These are phyloP conservation scores for Scalesia atractyloides DNA, from an alignment of 129 eudicot genomes.

Conservation along the genomic window DNA sequence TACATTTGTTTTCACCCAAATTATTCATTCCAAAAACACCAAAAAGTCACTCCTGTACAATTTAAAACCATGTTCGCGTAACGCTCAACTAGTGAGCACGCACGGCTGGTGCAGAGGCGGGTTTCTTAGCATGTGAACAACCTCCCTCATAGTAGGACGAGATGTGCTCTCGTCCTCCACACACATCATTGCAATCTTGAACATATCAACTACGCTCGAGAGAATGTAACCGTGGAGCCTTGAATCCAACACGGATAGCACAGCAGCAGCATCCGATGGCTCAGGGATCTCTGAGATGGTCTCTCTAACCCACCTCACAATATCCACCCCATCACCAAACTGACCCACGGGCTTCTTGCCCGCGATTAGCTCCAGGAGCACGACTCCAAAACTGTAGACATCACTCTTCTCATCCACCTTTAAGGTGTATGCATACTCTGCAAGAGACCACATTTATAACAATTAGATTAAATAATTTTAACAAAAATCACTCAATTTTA, in stretches of 20 bases:
- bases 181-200: slow-evolving; percentile 89
- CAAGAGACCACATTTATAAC: neutral
- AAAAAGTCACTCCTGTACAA: slow-evolving; percentile 36
- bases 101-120: slow-evolving; percentile 30
- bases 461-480: neutral
- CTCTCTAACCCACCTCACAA: slow-evolving; percentile 78
- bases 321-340: slow-evolving; percentile 90
- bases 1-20: slow-evolving; percentile 17
- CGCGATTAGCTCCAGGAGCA: slow-evolving; percentile 77
- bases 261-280: slow-evolving; percentile 67
- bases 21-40: slow-evolving; percentile 26
- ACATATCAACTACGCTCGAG: slow-evolving; percentile 55
- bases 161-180: slow-evolving; percentile 81
- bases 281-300: slow-evolving; percentile 57
- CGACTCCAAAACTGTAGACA: slow-evolving; percentile 96
- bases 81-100: neutral
- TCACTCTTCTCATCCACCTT: slow-evolving; percentile 89
- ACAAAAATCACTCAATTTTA: too few relatives aligned
- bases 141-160: slow-evolving; percentile 93
- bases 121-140: slow-evolving; percentile 83
- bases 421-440: slow-evolving; percentile 91
- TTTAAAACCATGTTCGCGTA: slow-evolving; percentile 1
- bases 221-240: slow-evolving; percentile 64
- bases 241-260: slow-evolving; percentile 68
- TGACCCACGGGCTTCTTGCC: slow-evolving; percentile 88